Base-by-base conservation (phyloP, 139 green algal species). In the Chlorella sp. region DNA sequence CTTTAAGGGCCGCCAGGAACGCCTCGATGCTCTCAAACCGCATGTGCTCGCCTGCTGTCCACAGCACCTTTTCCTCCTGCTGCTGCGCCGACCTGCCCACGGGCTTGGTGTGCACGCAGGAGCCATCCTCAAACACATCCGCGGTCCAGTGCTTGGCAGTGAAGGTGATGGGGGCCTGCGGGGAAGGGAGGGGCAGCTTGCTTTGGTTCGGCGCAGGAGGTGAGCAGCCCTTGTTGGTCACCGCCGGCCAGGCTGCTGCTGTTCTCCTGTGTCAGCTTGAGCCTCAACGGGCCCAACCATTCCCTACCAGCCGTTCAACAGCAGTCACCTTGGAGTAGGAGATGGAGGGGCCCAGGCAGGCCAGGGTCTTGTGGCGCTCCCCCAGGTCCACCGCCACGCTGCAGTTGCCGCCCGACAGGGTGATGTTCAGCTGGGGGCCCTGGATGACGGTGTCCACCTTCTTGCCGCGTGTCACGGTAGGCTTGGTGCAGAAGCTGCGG, bases 261-360 rank as follows among this genome's bases (percentile, higher is more conserved):
- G n/a, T n/a, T n/a, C n/a, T n/a, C n/a, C n/a, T n/a, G n/a, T n/a
- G n/a, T n/a, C n/a, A n/a, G n/a, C n/a, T n/a, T n/a, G 44, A 55
- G 44, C 44, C 11, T 55, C 44, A 55, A n/a, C n/a, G n/a, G n/a
- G n/a, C n/a, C n/a, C n/a, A n/a, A n/a, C n/a, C n/a, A n/a, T n/a
- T n/a, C n/a, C n/a, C n/a, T n/a, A n/a, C n/a, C n/a, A n/a, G n/a
- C n/a, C n/a, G n/a, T n/a, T n/a, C n/a, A n/a, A n/a, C n/a, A n/a
- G n/a, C n/a, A n/a, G n/a, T n/a, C 30, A 75, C 69, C 69, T 75
- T 75, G 34, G 34, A 56, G 69, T 56, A 75, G 69, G 69, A 56
- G 13, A 75, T n/a, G 20, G 69, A 75, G 28, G 69, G 69, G 38
- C 69, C 69, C 32, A 75, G 26, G 36, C 69, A 75, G 17, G 69